phyloP scores from a whole-genome alignment of 345 rosid species.

The Stellera chamaejasme region DNA sequence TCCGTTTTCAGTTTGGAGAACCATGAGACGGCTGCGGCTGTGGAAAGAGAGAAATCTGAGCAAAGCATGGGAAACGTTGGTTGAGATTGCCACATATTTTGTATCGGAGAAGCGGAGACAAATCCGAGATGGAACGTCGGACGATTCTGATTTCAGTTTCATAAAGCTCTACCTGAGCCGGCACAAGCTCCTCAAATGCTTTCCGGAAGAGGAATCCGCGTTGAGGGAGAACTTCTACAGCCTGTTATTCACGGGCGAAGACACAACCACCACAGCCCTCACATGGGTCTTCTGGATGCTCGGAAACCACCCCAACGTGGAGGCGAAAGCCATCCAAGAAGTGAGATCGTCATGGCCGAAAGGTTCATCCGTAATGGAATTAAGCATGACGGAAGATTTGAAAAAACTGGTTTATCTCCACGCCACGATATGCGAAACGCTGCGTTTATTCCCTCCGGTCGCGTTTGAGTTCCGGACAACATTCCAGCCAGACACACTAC shows the following conservation, averaged over 20 bases:
- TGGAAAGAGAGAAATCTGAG: constrained; percentile 10
- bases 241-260: background rate
- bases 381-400: constrained; percentile 4
- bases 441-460: constrained; percentile 28
- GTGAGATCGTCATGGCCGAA: background rate
- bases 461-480: constrained; percentile 20
- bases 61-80: constrained; percentile 6
- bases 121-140: too few species aligned
- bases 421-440: constrained; percentile 29
- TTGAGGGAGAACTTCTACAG: too few species aligned
- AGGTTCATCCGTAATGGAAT: constrained; percentile 4
- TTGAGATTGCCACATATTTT: background rate
- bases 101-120: background rate
- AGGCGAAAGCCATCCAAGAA: background rate
- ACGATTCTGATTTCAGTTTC: too few species aligned
- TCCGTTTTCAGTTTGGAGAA: constrained; percentile 12
- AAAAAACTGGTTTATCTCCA: constrained; percentile 29
- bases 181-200: too few species aligned
- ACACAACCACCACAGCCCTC: background rate
- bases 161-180: too few species aligned
- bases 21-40: constrained; percentile 7
- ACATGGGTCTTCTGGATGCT: constrained; percentile 2
- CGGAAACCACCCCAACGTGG: background rate
- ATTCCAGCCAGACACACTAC: constrained; percentile 23
- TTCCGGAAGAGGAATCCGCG: too few species aligned